phyloP scores from a whole-genome alignment of 108 stramenopile species.

The Discostella pseudostelligera region DNA sequence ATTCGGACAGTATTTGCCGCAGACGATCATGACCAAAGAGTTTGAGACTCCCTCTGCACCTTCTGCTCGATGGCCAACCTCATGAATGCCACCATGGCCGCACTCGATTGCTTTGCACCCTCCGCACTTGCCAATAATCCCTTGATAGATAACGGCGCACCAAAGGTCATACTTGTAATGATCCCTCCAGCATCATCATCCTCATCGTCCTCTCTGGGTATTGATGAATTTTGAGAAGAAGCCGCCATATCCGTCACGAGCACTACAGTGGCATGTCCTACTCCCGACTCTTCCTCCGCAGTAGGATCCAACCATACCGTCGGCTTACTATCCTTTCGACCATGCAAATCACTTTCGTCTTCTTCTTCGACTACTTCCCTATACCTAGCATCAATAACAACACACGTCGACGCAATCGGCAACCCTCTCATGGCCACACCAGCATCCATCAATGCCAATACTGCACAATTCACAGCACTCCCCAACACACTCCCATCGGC shows the following conservation, averaged over 20 bases:
- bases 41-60: constrained; percentile 59
- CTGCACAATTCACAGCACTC: constrained; percentile 69
- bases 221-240: constrained; percentile 6
- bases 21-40: constrained; percentile 50
- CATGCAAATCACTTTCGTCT: background rate
- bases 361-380: background rate
- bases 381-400: constrained; percentile 20
- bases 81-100: constrained; percentile 77
- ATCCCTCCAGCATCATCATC: constrained; percentile 9
- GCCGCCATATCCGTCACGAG: constrained; percentile 52
- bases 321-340: background rate
- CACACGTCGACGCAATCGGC: constrained; percentile 79
- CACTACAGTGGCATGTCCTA: constrained; percentile 43
- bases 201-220: background rate
- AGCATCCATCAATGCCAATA: constrained; percentile 85
- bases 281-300: constrained; percentile 49
- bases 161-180: constrained; percentile 39
- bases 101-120: constrained; percentile 50
- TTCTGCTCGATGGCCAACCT: constrained; percentile 79
- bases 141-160: constrained; percentile 26
- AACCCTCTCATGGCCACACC: constrained; percentile 72
- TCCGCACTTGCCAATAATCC: constrained; percentile 46
- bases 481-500: constrained; percentile 72
- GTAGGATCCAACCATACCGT: constrained; percentile 48
- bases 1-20: background rate